Evolutionary conservation across 768 basidiomycete species (phyloP), one percentile per base, ranked within the genome.

Genomic region (Amanita molliuscula): DNA sequence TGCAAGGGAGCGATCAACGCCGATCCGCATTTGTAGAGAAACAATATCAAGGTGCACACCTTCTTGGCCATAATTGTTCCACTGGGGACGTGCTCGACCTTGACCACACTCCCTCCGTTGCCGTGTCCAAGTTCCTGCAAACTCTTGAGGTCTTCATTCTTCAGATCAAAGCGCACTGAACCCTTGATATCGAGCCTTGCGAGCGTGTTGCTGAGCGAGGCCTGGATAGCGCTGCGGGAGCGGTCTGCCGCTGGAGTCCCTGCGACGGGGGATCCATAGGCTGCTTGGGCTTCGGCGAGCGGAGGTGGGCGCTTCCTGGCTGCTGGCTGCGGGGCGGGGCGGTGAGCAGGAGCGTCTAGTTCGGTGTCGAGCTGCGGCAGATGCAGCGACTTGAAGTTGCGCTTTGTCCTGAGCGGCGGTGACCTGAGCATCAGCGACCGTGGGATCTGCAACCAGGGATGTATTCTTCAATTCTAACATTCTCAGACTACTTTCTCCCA

Each of bases 11-110:
- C 31, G 13, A 31, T 31, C 31, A 31, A 31, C 31, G 31, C 31
- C 31, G 4, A 31, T 31, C 11, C 31, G 31, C 31, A 31, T 13
- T 4, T 94, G 40, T 28, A 31, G 44, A 37, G 44, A 11, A 34
- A 48, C 13, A 16, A 8, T 16, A n/a, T 5, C 21, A 16, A 15
- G 23, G 36, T 15, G 23, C 82, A 50, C 59, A 85, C 96, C 81
- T 99, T 99, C 73, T 96, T 94, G 2, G 96, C 96, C 95, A 99
- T 98, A 58, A 92, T 78, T 10, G 82, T 91, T 35, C 84, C 84
- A 29, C 91, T 89, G 9, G 92, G 92, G 7, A 79, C 74, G 62
- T 99, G 96, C 65, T 94, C 82, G 15, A 96, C 95, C 67, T 88
- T 89, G 67, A 93, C 92, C 40, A 99, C 96, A 48, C 94, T 96